These are phyloP conservation scores for Magnolia kwangsiensis DNA, from an alignment of 164 flowering plant genomes.

Conservation along the genomic window DNA sequence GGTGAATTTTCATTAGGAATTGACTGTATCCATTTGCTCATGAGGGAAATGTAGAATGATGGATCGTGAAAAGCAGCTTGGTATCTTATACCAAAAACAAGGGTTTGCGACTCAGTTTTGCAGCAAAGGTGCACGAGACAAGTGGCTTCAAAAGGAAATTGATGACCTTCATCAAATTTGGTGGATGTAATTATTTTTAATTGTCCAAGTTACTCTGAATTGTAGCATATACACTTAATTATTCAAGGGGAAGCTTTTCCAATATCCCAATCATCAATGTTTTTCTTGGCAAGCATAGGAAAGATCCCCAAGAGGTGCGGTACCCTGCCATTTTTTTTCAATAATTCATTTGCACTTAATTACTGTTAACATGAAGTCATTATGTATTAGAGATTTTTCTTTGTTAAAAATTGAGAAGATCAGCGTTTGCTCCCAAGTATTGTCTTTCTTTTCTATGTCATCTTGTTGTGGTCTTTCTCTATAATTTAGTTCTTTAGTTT, in stretches of 20 bases:
- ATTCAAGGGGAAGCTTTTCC: background rate
- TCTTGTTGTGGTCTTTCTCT: too few relatives aligned
- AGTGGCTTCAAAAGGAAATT: too few relatives aligned
- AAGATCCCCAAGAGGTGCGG: too few relatives aligned
- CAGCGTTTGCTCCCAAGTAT: too few relatives aligned
- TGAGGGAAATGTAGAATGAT: constrained; percentile 60
- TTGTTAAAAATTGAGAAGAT: too few relatives aligned
- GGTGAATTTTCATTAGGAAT: background rate
- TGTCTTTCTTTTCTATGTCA: too few relatives aligned
- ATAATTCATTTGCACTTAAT: too few relatives aligned
- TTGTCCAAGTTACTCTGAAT: background rate
- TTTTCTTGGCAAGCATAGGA: background rate
- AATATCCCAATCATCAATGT: background rate
- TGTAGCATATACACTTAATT: background rate
- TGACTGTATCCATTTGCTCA: background rate
- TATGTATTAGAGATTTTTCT: too few relatives aligned
- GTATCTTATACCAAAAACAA: constrained; percentile 95
- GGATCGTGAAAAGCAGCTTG: constrained; percentile 93
- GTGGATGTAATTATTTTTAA: constrained; percentile 48
- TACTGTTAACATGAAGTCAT: too few relatives aligned
- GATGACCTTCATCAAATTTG: constrained; percentile 68
- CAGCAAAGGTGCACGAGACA: too few relatives aligned
- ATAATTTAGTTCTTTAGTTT: too few relatives aligned
- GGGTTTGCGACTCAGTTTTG: constrained; percentile 83
- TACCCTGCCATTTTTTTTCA: too few relatives aligned